A percentile compares a stretch with the other conserved stretches of the same genome.
phyloP scores from a whole-genome alignment of 163 green algal species.

The Scenedesmus sp. region DNA sequence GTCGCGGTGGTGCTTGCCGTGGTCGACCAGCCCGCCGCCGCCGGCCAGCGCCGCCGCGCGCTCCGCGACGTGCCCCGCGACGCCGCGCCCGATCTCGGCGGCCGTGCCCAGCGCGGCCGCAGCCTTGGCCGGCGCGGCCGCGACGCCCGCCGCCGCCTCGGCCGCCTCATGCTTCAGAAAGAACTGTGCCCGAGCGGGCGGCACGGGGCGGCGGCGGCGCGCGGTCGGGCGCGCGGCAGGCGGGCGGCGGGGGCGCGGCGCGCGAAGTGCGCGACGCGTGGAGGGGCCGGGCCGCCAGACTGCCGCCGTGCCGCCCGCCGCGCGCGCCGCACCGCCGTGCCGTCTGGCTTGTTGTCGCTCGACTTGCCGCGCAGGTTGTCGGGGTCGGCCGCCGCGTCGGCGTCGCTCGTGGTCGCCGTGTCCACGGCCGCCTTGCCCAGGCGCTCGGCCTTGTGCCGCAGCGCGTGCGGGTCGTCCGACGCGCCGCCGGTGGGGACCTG shows the following conservation, averaged over 20 bases:
- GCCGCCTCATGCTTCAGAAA: conserved; percentile 22
- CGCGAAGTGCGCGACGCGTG: not conserved
- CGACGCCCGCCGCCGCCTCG: not conserved
- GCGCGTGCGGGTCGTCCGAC: too few relatives aligned
- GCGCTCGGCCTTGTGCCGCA: not conserved
- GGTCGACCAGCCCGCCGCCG: not conserved
- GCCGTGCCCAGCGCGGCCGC: conserved; percentile 23
- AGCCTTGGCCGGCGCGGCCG: not conserved
- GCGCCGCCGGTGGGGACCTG: not conserved
- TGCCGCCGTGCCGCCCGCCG: not conserved
- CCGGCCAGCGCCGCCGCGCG: not conserved
- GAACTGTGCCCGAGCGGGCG: conserved; percentile 6
- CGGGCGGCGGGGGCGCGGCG: not conserved
- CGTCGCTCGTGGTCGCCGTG: conserved; percentile 24
- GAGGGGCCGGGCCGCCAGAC: not conserved
- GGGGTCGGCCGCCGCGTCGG: conserved; percentile 23
- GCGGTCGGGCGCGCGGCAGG: not conserved
- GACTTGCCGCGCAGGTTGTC: conserved; percentile 40
- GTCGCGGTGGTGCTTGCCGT: too few relatives aligned
- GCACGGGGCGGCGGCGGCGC: not conserved
- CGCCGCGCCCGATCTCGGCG: conserved; percentile 22
- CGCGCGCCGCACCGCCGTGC: conserved; percentile 6
- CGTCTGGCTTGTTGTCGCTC: conserved; percentile 45
- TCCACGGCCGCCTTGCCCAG: not conserved
- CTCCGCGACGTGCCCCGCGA: conserved; percentile 5